phyloP scores from a whole-genome alignment of 108 stramenopile genomes.

The Conticribra weissflogii region DNA sequence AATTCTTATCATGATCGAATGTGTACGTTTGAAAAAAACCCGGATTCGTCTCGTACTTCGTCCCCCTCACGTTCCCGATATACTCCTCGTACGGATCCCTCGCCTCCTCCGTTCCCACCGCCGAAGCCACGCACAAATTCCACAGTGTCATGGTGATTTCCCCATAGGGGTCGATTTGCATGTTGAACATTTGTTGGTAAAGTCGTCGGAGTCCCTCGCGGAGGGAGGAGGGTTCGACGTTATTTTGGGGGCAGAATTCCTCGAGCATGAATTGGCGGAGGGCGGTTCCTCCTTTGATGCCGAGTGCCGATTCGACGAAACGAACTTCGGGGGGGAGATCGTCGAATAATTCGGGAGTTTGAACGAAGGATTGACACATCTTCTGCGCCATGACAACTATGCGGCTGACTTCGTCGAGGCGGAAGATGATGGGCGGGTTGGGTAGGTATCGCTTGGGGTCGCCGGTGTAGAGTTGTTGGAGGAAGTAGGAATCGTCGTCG shows the following conservation, averaged over 20 bases:
- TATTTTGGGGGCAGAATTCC: constrained; percentile 78
- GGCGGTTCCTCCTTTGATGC: constrained; percentile 77
- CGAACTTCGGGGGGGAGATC: constrained; percentile 77
- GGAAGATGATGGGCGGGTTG: constrained; percentile 77
- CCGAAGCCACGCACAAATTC: constrained; percentile 65
- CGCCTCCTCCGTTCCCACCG: constrained; percentile 78
- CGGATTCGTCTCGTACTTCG: constrained; percentile 53
- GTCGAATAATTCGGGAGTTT: constrained; percentile 54
- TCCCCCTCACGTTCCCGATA: constrained; percentile 52
- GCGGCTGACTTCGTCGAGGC: constrained; percentile 68
- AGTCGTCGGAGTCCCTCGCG: constrained; percentile 79
- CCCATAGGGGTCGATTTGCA: constrained; percentile 88
- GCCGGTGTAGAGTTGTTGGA: constrained; percentile 54
- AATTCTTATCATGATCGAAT: constrained; percentile 70
- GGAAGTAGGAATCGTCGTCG: constrained; percentile 49
- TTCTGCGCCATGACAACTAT: constrained; percentile 80
- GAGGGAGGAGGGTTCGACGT: constrained; percentile 67
- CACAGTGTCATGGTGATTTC: constrained; percentile 75
- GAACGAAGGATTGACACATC: constrained; percentile 75
- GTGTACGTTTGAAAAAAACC: constrained; percentile 87
- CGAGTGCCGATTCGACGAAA: constrained; percentile 74
- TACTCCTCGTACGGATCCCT: constrained; percentile 72
- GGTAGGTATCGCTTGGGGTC: constrained; percentile 83
- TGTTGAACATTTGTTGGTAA: constrained; percentile 73
- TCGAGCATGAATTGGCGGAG: constrained; percentile 76